Evolutionary conservation across 805 yeast genomes (phyloP).

Genomic region (Lipomyces japonicus): DNA sequence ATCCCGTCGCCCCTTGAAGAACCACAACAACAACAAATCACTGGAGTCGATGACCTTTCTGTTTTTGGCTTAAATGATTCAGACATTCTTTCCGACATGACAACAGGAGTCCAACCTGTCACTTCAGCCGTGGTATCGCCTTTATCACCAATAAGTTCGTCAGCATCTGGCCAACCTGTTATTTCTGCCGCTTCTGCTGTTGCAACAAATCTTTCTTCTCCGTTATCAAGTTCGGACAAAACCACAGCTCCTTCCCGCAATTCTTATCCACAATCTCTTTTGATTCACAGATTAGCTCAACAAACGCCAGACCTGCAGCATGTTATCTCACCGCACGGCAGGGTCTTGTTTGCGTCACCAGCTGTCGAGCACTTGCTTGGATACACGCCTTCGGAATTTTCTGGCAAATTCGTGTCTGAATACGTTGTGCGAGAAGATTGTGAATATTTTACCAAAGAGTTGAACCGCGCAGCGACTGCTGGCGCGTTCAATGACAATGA

Average conservation of each 20-base stretch:
- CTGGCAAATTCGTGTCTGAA: conserved; percentile 13
- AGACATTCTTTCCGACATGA: background rate
- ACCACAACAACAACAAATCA: background rate
- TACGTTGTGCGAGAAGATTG: conserved; percentile 20
- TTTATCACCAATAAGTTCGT: background rate
- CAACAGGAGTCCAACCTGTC: background rate
- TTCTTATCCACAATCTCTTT: no score
- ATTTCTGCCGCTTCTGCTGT: background rate
- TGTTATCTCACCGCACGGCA: conserved; percentile 16
- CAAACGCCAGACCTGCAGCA: conserved; percentile 14
- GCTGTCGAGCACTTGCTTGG: conserved; percentile 21
- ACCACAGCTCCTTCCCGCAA: no score
- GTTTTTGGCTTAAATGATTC: background rate
- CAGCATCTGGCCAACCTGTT: background rate
- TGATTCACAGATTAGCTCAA: conserved; percentile 1
- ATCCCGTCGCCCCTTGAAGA: conserved; percentile 3
- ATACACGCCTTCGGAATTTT: conserved; percentile 16
- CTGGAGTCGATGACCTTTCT: background rate
- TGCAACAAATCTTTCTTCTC: background rate
- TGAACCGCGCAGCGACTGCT: conserved; percentile 18
- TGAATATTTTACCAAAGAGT: conserved; percentile 14
- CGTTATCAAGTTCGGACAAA: background rate
- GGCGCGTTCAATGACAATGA: conserved; percentile 1
- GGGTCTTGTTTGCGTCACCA: conserved; percentile 22
- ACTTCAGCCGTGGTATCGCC: background rate